A percentile compares a stretch with the other conserved stretches of the same genome.
Evolutionary conservation across 1,284 basidiomycete genomes (phyloP).

Genomic region (Phenoliferia sp.): DNA sequence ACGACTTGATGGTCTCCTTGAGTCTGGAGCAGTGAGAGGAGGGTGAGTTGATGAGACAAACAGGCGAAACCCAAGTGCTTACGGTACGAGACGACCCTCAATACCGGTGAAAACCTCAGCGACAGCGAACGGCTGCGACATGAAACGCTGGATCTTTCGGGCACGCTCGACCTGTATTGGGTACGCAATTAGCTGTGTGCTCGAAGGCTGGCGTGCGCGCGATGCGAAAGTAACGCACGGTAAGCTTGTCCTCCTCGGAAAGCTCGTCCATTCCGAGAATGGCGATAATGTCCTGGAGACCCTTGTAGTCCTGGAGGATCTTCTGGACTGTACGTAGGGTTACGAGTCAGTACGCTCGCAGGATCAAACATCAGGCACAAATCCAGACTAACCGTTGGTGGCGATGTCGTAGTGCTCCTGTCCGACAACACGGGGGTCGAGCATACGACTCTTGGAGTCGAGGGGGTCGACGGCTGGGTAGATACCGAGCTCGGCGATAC

Average conservation of each 20-base stretch:
- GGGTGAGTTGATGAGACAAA: neutral
- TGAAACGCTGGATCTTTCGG: slow-evolving; percentile 52
- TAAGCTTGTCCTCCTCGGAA: slow-evolving; percentile 98
- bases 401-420: slow-evolving; percentile 92
- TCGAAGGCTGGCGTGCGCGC: neutral
- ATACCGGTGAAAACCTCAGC: slow-evolving; percentile 55
- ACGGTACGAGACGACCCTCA: neutral
- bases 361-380: neutral
- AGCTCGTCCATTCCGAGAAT: slow-evolving; percentile 99
- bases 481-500: slow-evolving; percentile 99
- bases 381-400: slow-evolving; percentile 50
- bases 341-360: neutral
- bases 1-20: slow-evolving; percentile 57
- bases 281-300: slow-evolving; percentile 84
- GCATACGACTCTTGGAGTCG: slow-evolving; percentile 98
- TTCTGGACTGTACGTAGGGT: slow-evolving; percentile 66
- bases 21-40: too few species aligned
- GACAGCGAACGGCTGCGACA: slow-evolving; percentile 99
- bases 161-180: slow-evolving; percentile 55
- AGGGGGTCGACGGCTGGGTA: slow-evolving; percentile 99
- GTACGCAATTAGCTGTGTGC: neutral
- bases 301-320: slow-evolving; percentile 99
- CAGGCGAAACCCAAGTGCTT: too few species aligned
- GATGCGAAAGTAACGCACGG: slow-evolving; percentile 51
- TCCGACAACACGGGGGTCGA: slow-evolving; percentile 95